Conservation (phyloP, 345 rosid species). For the Kandelia obovata region DNA sequence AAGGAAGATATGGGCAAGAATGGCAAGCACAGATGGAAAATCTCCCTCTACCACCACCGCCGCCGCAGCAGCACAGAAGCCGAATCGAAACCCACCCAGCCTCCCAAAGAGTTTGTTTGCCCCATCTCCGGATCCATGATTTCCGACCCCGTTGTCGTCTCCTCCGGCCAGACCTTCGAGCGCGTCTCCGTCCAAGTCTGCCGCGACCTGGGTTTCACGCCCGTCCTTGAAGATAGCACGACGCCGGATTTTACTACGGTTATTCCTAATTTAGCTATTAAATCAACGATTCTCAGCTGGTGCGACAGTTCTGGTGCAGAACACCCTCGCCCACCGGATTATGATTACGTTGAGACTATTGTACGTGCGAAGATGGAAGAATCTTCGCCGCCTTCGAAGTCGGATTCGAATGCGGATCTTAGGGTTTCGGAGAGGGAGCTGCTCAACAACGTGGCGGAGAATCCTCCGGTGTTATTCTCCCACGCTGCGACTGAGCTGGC, state of each 20-base stretch:
- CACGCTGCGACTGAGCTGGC: constrained; percentile 49
- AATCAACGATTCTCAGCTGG: constrained; percentile 29
- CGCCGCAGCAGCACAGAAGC: constrained; percentile 13
- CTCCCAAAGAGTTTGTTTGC: constrained; percentile 33
- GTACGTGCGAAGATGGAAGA: constrained; percentile 14
- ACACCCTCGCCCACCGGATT: constrained; percentile 22
- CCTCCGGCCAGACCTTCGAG: constrained; percentile 41
- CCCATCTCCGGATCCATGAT: constrained; percentile 34
- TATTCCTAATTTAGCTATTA: constrained; percentile 29
- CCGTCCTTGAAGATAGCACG: constrained; percentile 16
- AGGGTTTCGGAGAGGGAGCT: constrained; percentile 70
- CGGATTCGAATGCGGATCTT: constrained; percentile 25
- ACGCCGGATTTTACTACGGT: constrained; percentile 22
- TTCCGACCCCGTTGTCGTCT: constrained; percentile 39
- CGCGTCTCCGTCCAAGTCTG: constrained; percentile 34
- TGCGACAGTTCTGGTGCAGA: constrained; percentile 15
- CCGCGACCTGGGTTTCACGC: constrained; percentile 21
- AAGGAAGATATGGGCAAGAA: constrained; percentile 48
- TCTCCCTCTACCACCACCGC: constrained; percentile 39
- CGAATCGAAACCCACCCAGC: constrained; percentile 5
- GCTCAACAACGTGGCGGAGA: constrained; percentile 47
- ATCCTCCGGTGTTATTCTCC: constrained; percentile 21
- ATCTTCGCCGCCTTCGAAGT: background rate
- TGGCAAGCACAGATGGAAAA: constrained; percentile 58
- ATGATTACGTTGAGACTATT: constrained; percentile 11